Base-by-base conservation (phyloP, 202 grass and related monocot genomes). In the Bolboschoenoplectus hybrid region DNA sequence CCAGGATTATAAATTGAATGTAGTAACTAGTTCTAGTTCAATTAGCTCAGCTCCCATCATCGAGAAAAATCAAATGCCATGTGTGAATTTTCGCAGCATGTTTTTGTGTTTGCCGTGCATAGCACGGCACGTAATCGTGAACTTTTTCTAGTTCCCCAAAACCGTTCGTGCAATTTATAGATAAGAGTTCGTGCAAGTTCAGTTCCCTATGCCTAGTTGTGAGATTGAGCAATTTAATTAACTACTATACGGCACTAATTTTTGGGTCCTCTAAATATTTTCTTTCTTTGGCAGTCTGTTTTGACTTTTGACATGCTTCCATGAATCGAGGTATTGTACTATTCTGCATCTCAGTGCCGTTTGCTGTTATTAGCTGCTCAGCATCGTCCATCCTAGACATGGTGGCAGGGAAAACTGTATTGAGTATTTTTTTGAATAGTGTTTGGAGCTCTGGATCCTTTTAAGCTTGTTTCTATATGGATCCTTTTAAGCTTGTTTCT, bases 101-200 rank as follows among this genome's bases (percentile, higher is more conserved):
- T 12, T 17, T 36, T 73, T 85, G 44, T 84, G 45, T 76, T 74
- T 69, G 83, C 65, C 65, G 52, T 84, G 79, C 44, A 52, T 66
- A 84, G 40, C 36, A 88, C 84, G 89, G 89, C 86, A 88, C 89
- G 86, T 39, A 83, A 82, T 83, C 57, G 55, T 66, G 20, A 79
- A 45, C 16, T 49, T 63, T 53, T 69, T 53, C 11, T 74, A 60
- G 35, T 73, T 80, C 75, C 67, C 51, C 87, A 65, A 51, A 74
- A 63, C 47, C 68, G 2, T 36, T 43, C 71, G 73, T 67, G 80
- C 80, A 82, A 47, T 66, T 63, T 82, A 50, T 45, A 66, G 26
- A 26, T 26, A 26, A 26, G 80, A 64, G n/a, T 66, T 82, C 12
- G 26, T 47, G n/a, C 40, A 82, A 17, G 43, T 82, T 40, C 5